Evolutionary conservation across 2,329 filamentous ascomycete species (phyloP).

Genomic region (Sphaceloma murrayae): DNA sequence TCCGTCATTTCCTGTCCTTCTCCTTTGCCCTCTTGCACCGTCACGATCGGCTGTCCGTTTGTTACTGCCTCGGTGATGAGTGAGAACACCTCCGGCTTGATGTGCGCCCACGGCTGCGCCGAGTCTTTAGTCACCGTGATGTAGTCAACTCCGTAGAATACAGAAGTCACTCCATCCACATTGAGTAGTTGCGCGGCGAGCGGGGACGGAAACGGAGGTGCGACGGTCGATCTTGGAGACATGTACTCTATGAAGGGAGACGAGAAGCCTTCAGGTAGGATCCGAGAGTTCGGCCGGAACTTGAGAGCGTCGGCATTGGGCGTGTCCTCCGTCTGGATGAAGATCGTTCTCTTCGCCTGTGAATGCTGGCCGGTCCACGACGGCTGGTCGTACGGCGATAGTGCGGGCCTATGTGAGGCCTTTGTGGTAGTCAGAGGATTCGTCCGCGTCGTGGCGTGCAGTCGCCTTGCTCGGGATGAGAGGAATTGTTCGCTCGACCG

Average conservation of each 20-base stretch:
- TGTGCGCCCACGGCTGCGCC: conserved; percentile 84
- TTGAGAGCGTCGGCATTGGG: conserved; percentile 92
- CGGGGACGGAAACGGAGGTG: conserved; percentile 81
- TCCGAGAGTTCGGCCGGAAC: conserved; percentile 81
- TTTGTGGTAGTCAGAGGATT: conserved; percentile 22
- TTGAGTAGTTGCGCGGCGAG: conserved; percentile 84
- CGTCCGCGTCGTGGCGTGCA: neutral
- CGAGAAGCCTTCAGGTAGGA: conserved; percentile 64
- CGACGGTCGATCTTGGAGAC: conserved; percentile 74
- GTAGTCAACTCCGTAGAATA: conserved; percentile 92
- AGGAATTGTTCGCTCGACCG: conserved; percentile 2
- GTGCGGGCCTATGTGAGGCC: conserved; percentile 21
- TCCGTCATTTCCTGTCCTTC: conserved; percentile 37
- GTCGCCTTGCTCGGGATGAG: conserved; percentile 1
- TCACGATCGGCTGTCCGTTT: conserved; percentile 72
- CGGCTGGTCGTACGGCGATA: conserved; percentile 21
- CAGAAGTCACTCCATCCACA: conserved; percentile 85
- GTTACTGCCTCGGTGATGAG: conserved; percentile 90
- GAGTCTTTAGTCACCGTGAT: conserved; percentile 91
- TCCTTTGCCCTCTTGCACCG: conserved; percentile 52
- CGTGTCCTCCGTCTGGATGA: conserved; percentile 93
- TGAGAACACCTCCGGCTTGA: conserved; percentile 91
- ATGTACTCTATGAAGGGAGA: conserved; percentile 87
- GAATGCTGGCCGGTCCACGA: conserved; percentile 19
- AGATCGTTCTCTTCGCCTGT: conserved; percentile 59